phyloP scores from a whole-genome alignment of 495 filamentous ascomycete species.

The Physcia stellaris region DNA sequence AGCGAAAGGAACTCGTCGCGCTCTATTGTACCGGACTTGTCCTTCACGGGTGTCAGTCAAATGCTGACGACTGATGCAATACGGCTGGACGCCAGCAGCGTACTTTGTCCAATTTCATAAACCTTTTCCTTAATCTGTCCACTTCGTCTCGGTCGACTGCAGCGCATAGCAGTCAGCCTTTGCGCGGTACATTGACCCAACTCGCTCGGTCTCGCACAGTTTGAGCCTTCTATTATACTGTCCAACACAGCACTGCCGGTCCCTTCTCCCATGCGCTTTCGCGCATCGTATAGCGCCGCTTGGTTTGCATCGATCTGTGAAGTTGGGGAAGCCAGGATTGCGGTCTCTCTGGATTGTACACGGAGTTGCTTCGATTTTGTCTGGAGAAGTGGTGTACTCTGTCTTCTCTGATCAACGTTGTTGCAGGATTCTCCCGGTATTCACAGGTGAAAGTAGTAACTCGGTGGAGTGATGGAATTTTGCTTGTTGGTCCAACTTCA shows the following conservation, averaged over 20 bases:
- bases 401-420: too few species aligned
- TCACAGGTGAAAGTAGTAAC: too few species aligned
- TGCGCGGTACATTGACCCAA: neutral
- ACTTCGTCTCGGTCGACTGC: constrained; percentile 95
- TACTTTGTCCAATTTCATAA: constrained; percentile 99
- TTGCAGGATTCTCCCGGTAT: too few species aligned
- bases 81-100: constrained; percentile 3
- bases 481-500: too few species aligned
- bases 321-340: constrained; percentile 9
- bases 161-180: constrained; percentile 2
- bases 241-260: constrained; percentile 75
- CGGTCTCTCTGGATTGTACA: too few species aligned
- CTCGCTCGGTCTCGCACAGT: constrained; percentile 48
- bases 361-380: too few species aligned
- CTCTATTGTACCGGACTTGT: constrained; percentile 95
- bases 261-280: constrained; percentile 63
- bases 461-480: too few species aligned
- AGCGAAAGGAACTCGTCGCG: constrained; percentile 96
- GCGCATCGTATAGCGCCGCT: constrained; percentile 36
- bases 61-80: constrained; percentile 1
- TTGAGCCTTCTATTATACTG: constrained; percentile 88
- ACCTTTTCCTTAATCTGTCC: constrained; percentile 84
- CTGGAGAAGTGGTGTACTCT: too few species aligned
- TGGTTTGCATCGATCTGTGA: too few species aligned
- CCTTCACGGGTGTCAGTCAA: constrained; percentile 34